Base-by-base conservation (phyloP, 805 yeast genomes). In the Myxozyma neglecta region DNA sequence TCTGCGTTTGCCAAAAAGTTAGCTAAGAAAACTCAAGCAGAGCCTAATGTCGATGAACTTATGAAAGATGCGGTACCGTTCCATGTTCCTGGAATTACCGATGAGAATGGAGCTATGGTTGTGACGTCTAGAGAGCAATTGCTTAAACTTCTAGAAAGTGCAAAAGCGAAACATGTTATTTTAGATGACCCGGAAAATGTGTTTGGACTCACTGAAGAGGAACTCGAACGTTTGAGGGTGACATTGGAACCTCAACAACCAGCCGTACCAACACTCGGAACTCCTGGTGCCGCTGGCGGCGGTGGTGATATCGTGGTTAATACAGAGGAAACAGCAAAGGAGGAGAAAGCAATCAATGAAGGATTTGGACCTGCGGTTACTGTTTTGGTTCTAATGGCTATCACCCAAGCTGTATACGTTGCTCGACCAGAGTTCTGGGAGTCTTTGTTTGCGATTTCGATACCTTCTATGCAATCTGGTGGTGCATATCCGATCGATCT, bases 351-450 rank as follows among this genome's bases (percentile, higher is more conserved):
- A 18, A 39, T 18, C 24, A 53, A 50, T 20, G 35, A 20, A 20
- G 59, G 59, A 6, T 37, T 48, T 18, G 35, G 42, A n/a, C 53
- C 54, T 13, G 59, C 54, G 9, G 46, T 48, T 11, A 43, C 44
- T 2, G 46, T 49, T 16, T 14, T 56, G 9, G 18, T 46, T 0
- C 13, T 56, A n/a, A 48, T 56, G 59, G 54, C 59, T 13, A 18
- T 56, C 11, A 53, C 50, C 14, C 43, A 56, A 24, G 44, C 54
- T 13, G 36, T 56, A 18, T 50, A 39, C 34, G 24, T 50, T 13
- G 14, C 42, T 34, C 49, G 36, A 4, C 55, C 55, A 4, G 63
- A 60, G n/a, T 18, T 49, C n/a, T 60, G 63, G 63, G 37, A 55
- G 11, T 3, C 29, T 6, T 36, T 18, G 42, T 51, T 42, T 6